Conservation (phyloP, 768 basidiomycete genomes). For the Kwoniella europaea region DNA sequence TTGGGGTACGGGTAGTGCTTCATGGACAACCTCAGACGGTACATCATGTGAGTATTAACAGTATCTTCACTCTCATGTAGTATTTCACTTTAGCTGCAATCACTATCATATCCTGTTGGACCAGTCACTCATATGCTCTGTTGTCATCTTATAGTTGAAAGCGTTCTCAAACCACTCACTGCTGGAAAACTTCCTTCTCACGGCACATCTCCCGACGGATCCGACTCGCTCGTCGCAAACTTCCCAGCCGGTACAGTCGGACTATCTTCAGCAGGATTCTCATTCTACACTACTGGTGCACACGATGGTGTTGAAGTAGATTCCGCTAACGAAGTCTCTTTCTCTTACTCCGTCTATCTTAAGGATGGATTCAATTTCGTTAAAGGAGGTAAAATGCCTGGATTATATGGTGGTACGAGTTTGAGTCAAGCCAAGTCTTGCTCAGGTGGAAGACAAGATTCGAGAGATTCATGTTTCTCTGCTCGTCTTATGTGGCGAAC, state of each 20-base stretch:
- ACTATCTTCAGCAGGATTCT: conserved; percentile 62
- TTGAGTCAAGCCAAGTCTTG: conserved; percentile 64
- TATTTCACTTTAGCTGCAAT: too few relatives aligned
- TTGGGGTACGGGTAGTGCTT: conserved; percentile 21
- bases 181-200: conserved; percentile 42
- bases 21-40: conserved; percentile 18
- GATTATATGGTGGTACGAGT: conserved; percentile 66
- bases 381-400: conserved; percentile 74
- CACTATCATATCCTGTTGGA: too few relatives aligned
- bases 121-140: neutral
- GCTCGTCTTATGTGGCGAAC: conserved; percentile 73
- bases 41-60: conserved; percentile 22
- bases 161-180: conserved; percentile 46
- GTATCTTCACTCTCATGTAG: too few relatives aligned
- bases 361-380: conserved; percentile 69
- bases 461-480: conserved; percentile 68
- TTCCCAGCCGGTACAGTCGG: conserved; percentile 42
- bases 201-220: conserved; percentile 47
- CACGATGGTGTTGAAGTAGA: conserved; percentile 63
- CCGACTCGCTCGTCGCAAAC: conserved; percentile 37
- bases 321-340: conserved; percentile 70
- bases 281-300: conserved; percentile 73
- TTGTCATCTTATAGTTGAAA: conserved; percentile 31
- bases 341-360: conserved; percentile 74
- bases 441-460: conserved; percentile 69